Base-by-base conservation (phyloP, 208 protist species). In the Leishmania braziliensis region DNA sequence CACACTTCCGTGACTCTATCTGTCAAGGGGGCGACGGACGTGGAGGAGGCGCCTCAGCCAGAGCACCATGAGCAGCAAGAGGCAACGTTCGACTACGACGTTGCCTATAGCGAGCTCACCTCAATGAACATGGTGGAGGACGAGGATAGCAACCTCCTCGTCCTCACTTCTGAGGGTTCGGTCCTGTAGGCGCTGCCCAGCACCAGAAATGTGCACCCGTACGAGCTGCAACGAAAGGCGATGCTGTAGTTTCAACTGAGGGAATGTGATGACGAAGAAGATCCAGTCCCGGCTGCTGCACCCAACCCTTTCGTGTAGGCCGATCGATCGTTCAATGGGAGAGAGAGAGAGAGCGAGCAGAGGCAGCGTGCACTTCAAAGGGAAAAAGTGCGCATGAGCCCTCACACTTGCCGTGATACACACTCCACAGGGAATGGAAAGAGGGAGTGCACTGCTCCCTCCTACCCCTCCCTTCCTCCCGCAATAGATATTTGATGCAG, bases 241-340 rank as follows among this genome's bases (percentile, higher is more conserved):
- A 46, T 29, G 20, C 23, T 33, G 9, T 6, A 63, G 58, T 63
- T 4, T 26, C 18, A 16, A 63, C n/a, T 26, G n/a, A 36, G 33
- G 33, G 9, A 58, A 23, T 33, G 12, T 18, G 68, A 76, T 39
- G 74, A 84, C 18, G 83, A 84, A 46, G 82, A 86, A 51, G 83
- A 87, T 20, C 79, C 82, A 0, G 63, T 84, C 10, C 82, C 86
- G 6, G 76, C 62, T 23, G 77, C 70, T 26, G 79, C 83, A 33
- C 86, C 86, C 5, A 87, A 87, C 68, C 86, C 83, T 26, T 86
- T 89, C 56, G 80, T 87, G 66, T 84, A 84, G 56, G 18, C 20
- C 8, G 43, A 50, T 53, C 16, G 20, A 72, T 53, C 43, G 43
- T 5, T 10, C 23, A 33, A 50, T 48, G 6, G 18, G 14, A 48